Conservation (phyloP, 305 asterid species). For the Solanum hybrid region DNA sequence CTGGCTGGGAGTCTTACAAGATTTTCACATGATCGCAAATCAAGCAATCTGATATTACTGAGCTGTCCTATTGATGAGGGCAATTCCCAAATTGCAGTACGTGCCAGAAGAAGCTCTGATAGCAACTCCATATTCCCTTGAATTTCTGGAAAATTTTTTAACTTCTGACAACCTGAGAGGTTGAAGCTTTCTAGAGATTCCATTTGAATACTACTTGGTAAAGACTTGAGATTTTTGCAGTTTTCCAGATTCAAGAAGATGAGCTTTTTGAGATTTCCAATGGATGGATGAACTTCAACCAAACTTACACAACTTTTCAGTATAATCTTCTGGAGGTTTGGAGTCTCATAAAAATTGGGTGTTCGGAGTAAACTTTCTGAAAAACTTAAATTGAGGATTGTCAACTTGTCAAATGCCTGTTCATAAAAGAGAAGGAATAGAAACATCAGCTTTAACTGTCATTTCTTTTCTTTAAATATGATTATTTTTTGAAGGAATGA, state of each 20-base stretch:
- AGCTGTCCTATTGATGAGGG: not conserved
- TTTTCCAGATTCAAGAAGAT: not conserved
- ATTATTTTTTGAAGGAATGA: not conserved
- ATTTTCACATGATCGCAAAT: not conserved
- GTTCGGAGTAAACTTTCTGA: not conserved
- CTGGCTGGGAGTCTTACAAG: not conserved
- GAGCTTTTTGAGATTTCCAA: not conserved
- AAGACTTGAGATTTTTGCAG: not conserved
- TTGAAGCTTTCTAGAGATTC: not conserved
- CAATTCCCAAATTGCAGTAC: not conserved
- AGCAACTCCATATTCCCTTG: not conserved
- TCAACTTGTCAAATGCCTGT: not conserved
- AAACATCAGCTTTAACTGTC: not conserved
- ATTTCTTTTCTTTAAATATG: not conserved
- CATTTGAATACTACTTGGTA: not conserved
- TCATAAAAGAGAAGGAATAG: not conserved
- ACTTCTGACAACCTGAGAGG: not conserved
- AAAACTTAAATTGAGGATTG: constrained; percentile 15
- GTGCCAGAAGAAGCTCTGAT: not conserved
- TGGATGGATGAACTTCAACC: not conserved
- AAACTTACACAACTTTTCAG: not conserved
- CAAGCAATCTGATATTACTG: not conserved
- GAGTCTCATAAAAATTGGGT: not conserved
- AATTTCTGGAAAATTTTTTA: too few relatives aligned
- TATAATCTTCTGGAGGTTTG: not conserved